A percentile compares a stretch with the other conserved stretches of the same genome.
phyloP scores from a whole-genome alignment of 1,284 basidiomycete genomes.

The Irpex sp. region DNA sequence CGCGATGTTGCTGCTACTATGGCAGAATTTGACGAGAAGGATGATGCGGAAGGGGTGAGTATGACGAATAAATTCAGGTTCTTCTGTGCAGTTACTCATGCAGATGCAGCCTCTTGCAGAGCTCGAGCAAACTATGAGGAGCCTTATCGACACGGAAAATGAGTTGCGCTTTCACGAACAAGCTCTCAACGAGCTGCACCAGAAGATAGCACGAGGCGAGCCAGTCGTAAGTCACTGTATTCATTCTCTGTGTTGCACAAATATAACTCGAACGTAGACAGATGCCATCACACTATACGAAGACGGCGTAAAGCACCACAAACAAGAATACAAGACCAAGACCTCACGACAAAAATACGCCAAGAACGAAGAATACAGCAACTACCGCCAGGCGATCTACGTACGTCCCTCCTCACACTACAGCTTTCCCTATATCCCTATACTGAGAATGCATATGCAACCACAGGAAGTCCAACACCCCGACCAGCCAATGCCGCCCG shows the following conservation, averaged over 20 bases:
- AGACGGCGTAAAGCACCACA: constrained; percentile 35
- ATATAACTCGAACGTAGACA: constrained; percentile 32
- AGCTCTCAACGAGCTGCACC: constrained; percentile 52
- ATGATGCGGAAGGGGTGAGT: constrained; percentile 49
- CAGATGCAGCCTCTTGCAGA: constrained; percentile 47
- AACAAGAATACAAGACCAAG: constrained; percentile 49
- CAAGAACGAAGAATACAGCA: constrained; percentile 54
- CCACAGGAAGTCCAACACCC: constrained; percentile 66
- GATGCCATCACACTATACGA: constrained; percentile 46
- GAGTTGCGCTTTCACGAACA: constrained; percentile 55
- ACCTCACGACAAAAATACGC: constrained; percentile 76
- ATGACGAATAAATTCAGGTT: not conserved
- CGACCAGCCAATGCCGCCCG: constrained; percentile 68
- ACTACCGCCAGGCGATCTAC: constrained; percentile 67
- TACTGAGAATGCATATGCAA: too few species aligned
- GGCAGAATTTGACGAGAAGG: constrained; percentile 57
- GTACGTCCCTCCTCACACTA: constrained; percentile 37
- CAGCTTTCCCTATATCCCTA: too few species aligned
- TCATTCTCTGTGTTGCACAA: constrained; percentile 9
- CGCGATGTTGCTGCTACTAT: constrained; percentile 55
- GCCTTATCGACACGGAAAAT: constrained; percentile 60
- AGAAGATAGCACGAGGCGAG: constrained; percentile 49
- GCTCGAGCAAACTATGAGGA: constrained; percentile 62
- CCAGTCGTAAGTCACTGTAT: constrained; percentile 46
- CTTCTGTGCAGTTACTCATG: not conserved